phyloP scores from a whole-genome alignment of 225 moss, liverwort and hornwort genomes.

The Neckera pumila region DNA sequence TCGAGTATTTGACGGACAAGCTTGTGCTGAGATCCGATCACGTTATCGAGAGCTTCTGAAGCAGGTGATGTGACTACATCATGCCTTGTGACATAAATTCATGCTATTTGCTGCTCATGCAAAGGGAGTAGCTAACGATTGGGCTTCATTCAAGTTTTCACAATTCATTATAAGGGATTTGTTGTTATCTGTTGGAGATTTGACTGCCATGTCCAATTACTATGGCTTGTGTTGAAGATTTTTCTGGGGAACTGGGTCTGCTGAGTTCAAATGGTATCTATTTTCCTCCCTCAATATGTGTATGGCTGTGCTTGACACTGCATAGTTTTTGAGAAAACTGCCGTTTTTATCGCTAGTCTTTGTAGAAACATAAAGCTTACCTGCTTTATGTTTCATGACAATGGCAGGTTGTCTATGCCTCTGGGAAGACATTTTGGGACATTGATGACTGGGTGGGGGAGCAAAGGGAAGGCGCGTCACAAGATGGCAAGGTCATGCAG shows the following conservation, averaged over 20 bases:
- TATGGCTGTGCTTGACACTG: not conserved
- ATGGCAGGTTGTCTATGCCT: constrained; percentile 48
- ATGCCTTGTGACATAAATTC: not conserved
- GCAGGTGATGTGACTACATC: constrained; percentile 17
- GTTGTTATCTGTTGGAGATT: not conserved
- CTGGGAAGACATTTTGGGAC: constrained; percentile 58
- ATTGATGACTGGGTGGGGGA: constrained; percentile 50
- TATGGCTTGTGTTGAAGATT: not conserved
- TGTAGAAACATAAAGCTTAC: not conserved
- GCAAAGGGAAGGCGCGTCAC: constrained; percentile 36
- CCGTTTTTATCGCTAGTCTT: not conserved
- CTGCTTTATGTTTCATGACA: not conserved
- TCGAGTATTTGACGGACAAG: constrained; percentile 67
- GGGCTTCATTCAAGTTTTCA: not conserved
- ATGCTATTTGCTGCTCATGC: not conserved
- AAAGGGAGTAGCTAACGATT: not conserved
- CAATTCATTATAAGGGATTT: not conserved
- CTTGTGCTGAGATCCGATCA: constrained; percentile 58
- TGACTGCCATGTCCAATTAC: not conserved
- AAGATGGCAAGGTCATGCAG: constrained; percentile 53
- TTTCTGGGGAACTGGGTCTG: not conserved
- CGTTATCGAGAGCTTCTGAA: constrained; percentile 73
- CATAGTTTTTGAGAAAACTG: not conserved
- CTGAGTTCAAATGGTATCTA: not conserved
- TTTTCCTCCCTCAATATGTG: not conserved